These are phyloP conservation scores for Heterobasidion annosum DNA, from an alignment of 1,284 basidiomycete species.

Conservation along the genomic window DNA sequence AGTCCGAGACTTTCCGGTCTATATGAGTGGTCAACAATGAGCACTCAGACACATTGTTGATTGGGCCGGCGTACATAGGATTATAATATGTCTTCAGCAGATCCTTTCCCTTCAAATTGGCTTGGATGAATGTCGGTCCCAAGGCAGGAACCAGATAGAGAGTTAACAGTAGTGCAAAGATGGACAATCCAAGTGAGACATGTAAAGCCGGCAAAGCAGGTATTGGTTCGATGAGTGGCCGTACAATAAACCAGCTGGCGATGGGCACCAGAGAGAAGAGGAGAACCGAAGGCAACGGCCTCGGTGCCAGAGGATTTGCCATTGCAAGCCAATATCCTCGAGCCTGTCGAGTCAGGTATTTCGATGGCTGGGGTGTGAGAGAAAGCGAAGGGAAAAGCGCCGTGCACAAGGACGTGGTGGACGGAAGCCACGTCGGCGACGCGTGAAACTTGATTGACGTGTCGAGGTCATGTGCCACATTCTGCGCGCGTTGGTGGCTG, in stretches of 20 bases:
- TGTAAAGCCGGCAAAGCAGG: constrained; percentile 63
- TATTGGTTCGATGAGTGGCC: constrained; percentile 58
- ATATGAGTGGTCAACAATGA: not conserved
- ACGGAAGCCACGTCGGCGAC: not conserved
- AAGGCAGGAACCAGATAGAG: constrained; percentile 70
- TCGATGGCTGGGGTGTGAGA: not conserved
- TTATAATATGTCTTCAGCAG: constrained; percentile 68
- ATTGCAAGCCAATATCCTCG: constrained; percentile 1
- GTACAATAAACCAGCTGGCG: constrained; percentile 58
- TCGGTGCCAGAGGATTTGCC: constrained; percentile 19
- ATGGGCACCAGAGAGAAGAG: constrained; percentile 53
- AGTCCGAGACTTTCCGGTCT: constrained; percentile 94
- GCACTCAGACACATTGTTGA: not conserved
- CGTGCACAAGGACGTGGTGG: not conserved
- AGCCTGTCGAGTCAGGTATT: not conserved
- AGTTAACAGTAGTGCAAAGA: constrained; percentile 70
- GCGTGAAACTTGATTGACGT: not conserved
- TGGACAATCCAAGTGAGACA: constrained; percentile 71
- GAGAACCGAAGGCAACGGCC: constrained; percentile 44
- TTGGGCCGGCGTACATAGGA: constrained; percentile 53
- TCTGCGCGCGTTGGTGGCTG: not conserved
- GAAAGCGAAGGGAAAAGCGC: not conserved
- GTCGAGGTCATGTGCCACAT: not conserved
- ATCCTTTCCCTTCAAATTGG: constrained; percentile 75
- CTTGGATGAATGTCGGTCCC: constrained; percentile 65